These are phyloP conservation scores for Leishmania braziliensis DNA, from an alignment of 208 protist species.

Conservation along the genomic window DNA sequence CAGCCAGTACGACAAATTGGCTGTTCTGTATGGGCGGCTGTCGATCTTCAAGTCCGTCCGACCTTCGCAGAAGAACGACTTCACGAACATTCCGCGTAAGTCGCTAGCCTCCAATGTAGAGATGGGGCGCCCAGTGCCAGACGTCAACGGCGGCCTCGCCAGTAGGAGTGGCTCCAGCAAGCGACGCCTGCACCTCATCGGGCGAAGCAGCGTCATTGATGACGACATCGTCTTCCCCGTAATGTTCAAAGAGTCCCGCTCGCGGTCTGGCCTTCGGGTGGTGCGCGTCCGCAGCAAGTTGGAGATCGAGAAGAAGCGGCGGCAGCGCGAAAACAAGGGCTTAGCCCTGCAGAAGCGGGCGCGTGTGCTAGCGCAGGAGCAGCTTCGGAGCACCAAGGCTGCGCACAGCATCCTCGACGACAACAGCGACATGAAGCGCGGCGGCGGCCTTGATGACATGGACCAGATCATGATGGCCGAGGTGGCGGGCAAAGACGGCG, in stretches of 20 bases:
- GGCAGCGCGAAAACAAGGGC: slow-evolving; percentile 26
- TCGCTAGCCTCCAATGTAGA: slow-evolving; percentile 55
- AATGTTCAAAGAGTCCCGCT: slow-evolving; percentile 79
- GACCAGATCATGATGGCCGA: slow-evolving; percentile 33
- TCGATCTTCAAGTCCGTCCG: slow-evolving; percentile 82
- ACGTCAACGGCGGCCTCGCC: slow-evolving; percentile 4
- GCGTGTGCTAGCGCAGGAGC: slow-evolving; percentile 16
- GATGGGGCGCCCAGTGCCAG: slow-evolving; percentile 18
- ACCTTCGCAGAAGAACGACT: slow-evolving; percentile 64
- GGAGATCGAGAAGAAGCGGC: slow-evolving; percentile 35
- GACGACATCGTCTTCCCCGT: slow-evolving; percentile 77
- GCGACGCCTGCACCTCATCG: slow-evolving; percentile 21
- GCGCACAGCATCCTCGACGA: slow-evolving; percentile 33
- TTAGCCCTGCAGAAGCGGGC: slow-evolving; percentile 42
- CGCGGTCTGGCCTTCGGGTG: slow-evolving; percentile 42
- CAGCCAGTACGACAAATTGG: slow-evolving; percentile 69
- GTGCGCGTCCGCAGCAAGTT: slow-evolving; percentile 58
- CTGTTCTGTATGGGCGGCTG: slow-evolving; percentile 71
- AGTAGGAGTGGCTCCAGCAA: not conserved
- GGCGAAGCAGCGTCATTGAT: slow-evolving; percentile 29
- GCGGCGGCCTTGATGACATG: slow-evolving; percentile 12
- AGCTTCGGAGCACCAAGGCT: slow-evolving; percentile 22
- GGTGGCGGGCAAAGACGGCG: slow-evolving; percentile 37
- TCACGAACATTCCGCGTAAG: slow-evolving; percentile 55
- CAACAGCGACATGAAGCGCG: slow-evolving; percentile 21